Conservation (phyloP, 2,329 filamentous ascomycete species). For the Trichoderma sp. region DNA sequence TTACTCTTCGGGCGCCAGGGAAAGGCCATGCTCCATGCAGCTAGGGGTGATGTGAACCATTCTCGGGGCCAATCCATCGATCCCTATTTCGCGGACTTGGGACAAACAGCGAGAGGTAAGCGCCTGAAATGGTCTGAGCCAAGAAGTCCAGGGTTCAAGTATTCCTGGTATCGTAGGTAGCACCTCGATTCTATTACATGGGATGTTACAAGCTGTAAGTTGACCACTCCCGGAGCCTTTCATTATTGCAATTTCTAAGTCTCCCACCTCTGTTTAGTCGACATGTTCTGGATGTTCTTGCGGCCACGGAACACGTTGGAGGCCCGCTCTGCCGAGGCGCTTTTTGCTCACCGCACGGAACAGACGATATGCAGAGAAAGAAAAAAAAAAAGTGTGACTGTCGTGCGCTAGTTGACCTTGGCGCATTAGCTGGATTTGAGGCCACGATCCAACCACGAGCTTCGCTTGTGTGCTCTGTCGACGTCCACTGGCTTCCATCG, state of each 20-base stretch:
- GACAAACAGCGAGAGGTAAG: background rate
- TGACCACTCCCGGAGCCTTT: background rate
- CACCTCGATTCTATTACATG: background rate
- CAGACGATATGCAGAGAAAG: background rate
- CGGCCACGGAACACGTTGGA: background rate
- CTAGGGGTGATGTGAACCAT: constrained; percentile 1
- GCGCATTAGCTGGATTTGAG: constrained; percentile 17
- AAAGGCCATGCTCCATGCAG: background rate
- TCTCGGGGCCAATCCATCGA: background rate
- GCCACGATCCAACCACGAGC: background rate
- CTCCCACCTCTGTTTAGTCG: background rate
- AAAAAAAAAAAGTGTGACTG: background rate
- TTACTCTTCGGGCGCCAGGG: background rate
- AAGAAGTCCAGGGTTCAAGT: background rate
- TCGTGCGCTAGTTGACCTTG: constrained; percentile 12
- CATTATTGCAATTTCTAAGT: background rate
- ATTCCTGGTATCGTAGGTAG: background rate
- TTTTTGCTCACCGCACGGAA: constrained; percentile 6
- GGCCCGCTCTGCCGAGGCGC: constrained; percentile 1
- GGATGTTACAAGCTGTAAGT: background rate
- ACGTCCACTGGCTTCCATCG: constrained; percentile 3
- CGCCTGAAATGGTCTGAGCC: background rate
- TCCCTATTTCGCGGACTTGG: constrained; percentile 8
- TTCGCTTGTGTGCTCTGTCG: background rate
- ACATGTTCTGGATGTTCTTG: background rate